Conservation (phyloP, 352 stramenopile genomes). For the Thraustotheca clavata region DNA sequence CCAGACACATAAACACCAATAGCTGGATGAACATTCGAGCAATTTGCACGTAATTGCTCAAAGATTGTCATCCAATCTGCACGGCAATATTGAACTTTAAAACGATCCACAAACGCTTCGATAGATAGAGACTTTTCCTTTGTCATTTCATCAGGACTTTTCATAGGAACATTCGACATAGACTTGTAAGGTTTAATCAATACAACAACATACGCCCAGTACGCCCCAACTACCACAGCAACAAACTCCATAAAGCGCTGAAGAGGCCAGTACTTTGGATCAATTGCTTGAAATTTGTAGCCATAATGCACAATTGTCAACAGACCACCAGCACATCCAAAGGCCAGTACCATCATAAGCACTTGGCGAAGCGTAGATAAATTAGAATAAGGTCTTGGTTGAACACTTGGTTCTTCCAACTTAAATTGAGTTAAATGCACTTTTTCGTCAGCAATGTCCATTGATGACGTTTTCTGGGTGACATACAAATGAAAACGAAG, state of each 20-base stretch:
- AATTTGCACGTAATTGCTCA: no score
- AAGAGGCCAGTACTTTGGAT: conserved; percentile 63
- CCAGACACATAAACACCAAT: conserved; percentile 78
- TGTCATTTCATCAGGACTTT: background rate
- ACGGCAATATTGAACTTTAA: background rate
- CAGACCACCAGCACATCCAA: conserved; percentile 59
- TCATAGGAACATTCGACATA: background rate
- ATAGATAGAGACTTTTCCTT: background rate
- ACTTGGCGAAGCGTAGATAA: conserved; percentile 37
- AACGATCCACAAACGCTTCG: background rate
- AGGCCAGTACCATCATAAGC: conserved; percentile 72
- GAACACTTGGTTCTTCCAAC: background rate
- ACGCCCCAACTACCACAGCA: conserved; percentile 56
- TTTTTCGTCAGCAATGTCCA: background rate
- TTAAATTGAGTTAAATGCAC: background rate
- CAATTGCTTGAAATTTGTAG: conserved; percentile 56
- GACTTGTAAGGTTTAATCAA: background rate
- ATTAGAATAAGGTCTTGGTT: conserved; percentile 6
- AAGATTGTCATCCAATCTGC: conserved; percentile 2
- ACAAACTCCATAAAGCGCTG: conserved; percentile 68
- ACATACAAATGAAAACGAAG: conserved; percentile 9
- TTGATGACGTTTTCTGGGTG: background rate
- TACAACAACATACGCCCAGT: background rate
- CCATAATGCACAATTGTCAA: conserved; percentile 61
- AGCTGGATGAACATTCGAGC: no score